A percentile compares a stretch with the other conserved stretches of the same genome.
Conservation (phyloP, 768 basidiomycete genomes). For the Mycena amicta region DNA sequence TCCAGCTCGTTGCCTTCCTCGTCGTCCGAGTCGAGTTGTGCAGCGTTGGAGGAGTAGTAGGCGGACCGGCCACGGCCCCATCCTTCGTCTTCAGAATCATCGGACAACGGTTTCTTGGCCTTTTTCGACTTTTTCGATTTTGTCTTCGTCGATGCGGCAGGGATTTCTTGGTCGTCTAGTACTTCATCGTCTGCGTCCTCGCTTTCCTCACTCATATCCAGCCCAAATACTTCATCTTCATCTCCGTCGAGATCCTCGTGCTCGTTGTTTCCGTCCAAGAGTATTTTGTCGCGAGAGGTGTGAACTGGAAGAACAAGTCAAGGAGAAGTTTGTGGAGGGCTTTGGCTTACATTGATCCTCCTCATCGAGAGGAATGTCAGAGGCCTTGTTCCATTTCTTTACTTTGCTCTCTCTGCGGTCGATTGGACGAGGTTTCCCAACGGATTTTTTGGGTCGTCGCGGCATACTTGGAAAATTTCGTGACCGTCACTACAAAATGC, state of each 20-base stretch:
- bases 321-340: not conserved
- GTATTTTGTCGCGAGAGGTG: conserved; percentile 71
- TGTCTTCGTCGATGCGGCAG: conserved; percentile 14
- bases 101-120: conserved; percentile 25
- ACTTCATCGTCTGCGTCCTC: conserved; percentile 29
- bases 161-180: conserved; percentile 16
- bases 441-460: conserved; percentile 44
- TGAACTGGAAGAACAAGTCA: conserved; percentile 54
- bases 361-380: conserved; percentile 75
- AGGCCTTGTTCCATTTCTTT: conserved; percentile 65
- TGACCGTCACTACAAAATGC: not conserved
- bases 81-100: conserved; percentile 57
- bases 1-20: conserved; percentile 90
- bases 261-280: conserved; percentile 62
- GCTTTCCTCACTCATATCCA: conserved; percentile 31
- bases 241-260: conserved; percentile 44
- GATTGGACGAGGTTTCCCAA: conserved; percentile 47
- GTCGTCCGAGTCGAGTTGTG: conserved; percentile 77
- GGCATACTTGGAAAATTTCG: conserved; percentile 40
- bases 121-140: conserved; percentile 28
- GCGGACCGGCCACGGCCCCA: conserved; percentile 83
- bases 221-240: conserved; percentile 32
- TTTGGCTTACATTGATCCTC: conserved; percentile 71
- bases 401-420: conserved; percentile 55
- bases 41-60: conserved; percentile 89